Conservation (phyloP, 2,329 filamentous ascomycete genomes). For the Arthrobotrys iridis region DNA sequence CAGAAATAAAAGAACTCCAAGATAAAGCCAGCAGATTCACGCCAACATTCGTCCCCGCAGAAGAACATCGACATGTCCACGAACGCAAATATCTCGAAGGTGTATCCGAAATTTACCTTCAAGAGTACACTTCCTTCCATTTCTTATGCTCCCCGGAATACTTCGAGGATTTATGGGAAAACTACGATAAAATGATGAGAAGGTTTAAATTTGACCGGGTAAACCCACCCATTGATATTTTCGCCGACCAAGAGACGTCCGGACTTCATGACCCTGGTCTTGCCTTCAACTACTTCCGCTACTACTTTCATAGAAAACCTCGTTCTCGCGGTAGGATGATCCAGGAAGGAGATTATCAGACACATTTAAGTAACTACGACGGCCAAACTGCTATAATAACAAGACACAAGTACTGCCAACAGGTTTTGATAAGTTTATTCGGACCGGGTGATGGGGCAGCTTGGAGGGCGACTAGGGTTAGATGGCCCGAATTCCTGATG, state of each 20-base stretch:
- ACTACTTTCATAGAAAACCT: background rate
- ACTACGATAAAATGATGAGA: background rate
- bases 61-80: background rate
- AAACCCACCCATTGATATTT: background rate
- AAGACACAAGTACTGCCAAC: constrained; percentile 9
- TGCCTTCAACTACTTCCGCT: background rate
- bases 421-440: background rate
- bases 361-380: background rate
- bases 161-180: background rate
- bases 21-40: background rate
- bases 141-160: background rate
- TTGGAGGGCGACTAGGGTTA: background rate
- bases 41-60: background rate
- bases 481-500: constrained; percentile 6
- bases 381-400: background rate
- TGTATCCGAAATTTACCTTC: constrained; percentile 1
- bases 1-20: background rate
- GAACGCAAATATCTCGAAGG: background rate
- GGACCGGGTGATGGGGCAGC: constrained; percentile 12
- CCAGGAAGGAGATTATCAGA: background rate
- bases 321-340: background rate
- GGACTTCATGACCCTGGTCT: background rate
- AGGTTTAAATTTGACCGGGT: background rate
- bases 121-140: constrained; percentile 15
- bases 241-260: background rate